Percentiles rank a stretch among this genome's conserved stretches.
These are phyloP conservation scores for Phytopythium kandeliae DNA, from an alignment of 352 stramenopile genomes.

Conservation along the genomic window DNA sequence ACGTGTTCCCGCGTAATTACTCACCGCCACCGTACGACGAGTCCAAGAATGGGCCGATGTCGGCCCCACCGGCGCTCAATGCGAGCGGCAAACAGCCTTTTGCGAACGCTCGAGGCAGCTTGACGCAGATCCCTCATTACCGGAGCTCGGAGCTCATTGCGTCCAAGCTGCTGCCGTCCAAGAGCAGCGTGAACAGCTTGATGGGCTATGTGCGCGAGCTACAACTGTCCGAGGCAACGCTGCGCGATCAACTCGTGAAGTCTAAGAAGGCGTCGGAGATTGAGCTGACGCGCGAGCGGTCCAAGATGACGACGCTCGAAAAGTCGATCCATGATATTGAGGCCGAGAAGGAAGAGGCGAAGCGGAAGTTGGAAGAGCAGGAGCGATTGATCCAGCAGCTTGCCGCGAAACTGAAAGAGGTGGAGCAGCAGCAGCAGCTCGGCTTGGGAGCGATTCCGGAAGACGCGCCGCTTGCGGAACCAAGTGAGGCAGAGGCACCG, in stretches of 20 bases:
- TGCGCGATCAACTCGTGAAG: constrained; percentile 55
- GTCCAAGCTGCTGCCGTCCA: constrained; percentile 52
- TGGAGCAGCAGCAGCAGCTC: constrained; percentile 12
- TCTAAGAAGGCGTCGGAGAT: constrained; percentile 45
- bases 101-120: constrained; percentile 12
- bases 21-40: constrained; percentile 21
- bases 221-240: constrained; percentile 52
- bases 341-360: constrained; percentile 24
- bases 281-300: constrained; percentile 36
- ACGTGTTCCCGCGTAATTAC: constrained; percentile 16
- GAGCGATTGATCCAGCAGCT: constrained; percentile 37
- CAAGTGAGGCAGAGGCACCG: background rate
- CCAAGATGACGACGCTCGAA: constrained; percentile 39
- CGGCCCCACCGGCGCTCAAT: constrained; percentile 30
- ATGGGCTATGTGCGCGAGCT: constrained; percentile 77
- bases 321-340: constrained; percentile 34
- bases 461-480: background rate
- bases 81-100: constrained; percentile 25
- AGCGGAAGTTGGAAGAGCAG: constrained; percentile 30
- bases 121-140: constrained; percentile 18
- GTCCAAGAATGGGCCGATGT: constrained; percentile 30
- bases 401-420: constrained; percentile 26
- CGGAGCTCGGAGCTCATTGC: constrained; percentile 38
- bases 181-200: constrained; percentile 52
- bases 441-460: constrained; percentile 4